Conservation (phyloP, 768 basidiomycete genomes). For the Trametes villosa region DNA sequence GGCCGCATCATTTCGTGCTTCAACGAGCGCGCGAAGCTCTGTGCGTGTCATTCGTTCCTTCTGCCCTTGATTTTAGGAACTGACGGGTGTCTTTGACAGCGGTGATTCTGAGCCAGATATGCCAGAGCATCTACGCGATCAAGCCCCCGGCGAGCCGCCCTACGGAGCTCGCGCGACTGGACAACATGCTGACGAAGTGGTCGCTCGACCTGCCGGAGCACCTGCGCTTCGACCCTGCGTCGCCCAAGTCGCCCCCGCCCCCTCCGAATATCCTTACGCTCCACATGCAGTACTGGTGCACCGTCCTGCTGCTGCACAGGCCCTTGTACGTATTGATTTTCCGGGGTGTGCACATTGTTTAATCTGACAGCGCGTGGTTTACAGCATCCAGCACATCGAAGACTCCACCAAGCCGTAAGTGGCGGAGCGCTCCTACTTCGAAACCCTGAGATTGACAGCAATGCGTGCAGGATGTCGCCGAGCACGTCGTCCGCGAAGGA, state of each 20-base stretch:
- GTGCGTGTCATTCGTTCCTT: conserved; percentile 46
- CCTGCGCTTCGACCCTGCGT: conserved; percentile 62
- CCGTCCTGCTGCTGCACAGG: conserved; percentile 72
- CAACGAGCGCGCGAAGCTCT: conserved; percentile 71
- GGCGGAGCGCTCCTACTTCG: not conserved
- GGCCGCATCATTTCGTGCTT: conserved; percentile 73
- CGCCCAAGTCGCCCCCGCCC: conserved; percentile 46
- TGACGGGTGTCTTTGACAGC: conserved; percentile 45
- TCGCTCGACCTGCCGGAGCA: conserved; percentile 71
- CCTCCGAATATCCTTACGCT: conserved; percentile 72
- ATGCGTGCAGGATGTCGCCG: conserved; percentile 12
- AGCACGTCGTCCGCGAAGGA: conserved; percentile 45
- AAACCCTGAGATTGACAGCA: not conserved
- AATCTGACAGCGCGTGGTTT: not conserved
- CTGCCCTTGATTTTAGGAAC: conserved; percentile 1
- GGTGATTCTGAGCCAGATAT: conserved; percentile 66
- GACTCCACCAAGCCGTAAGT: conserved; percentile 28
- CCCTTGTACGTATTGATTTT: conserved; percentile 63
- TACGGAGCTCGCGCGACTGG: conserved; percentile 58
- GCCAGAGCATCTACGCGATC: conserved; percentile 74
- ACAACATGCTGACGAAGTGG: conserved; percentile 73
- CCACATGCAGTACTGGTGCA: conserved; percentile 89
- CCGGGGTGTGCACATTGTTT: too few relatives aligned
- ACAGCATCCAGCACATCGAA: conserved; percentile 39
- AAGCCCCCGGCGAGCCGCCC: conserved; percentile 59